Percentiles rank a stretch among this genome's conserved stretches.
Conservation (phyloP, 169 alveolate genomes). For the Neospora caninum region DNA sequence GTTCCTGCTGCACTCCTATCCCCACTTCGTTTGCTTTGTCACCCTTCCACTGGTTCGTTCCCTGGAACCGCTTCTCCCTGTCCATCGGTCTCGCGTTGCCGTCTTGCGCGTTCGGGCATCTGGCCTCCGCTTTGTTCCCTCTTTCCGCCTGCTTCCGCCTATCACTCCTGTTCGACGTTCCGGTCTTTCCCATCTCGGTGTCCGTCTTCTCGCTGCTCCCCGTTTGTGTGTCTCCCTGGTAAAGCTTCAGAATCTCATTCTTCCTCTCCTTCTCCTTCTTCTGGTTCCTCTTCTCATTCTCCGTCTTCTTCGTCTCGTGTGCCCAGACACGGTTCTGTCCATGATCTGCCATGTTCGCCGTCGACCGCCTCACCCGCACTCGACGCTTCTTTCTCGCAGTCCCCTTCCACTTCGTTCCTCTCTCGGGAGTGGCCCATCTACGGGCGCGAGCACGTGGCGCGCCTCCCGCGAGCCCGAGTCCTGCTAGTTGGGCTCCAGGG, state of each 20-base stretch:
- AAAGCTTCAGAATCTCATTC: background rate
- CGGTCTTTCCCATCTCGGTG: background rate
- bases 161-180: background rate
- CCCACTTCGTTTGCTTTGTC: too few species aligned
- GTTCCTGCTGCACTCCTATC: too few species aligned
- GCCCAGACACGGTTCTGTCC: background rate
- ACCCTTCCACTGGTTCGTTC: too few species aligned
- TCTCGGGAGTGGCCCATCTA: constrained; percentile 45
- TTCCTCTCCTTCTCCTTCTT: background rate
- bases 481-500: constrained; percentile 64
- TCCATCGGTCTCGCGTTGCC: too few species aligned
- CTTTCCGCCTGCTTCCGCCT: background rate
- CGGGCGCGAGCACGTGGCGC: constrained; percentile 56
- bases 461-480: constrained; percentile 52
- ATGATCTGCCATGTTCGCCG: too few species aligned
- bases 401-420: background rate
- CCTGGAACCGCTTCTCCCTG: too few species aligned
- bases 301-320: background rate
- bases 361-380: too few species aligned
- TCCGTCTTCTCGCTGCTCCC: background rate
- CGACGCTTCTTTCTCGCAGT: background rate
- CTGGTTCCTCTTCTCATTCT: background rate
- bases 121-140: too few species aligned
- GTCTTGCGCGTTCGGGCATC: too few species aligned
- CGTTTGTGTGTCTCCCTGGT: background rate